Conservation (phyloP, 345 rosid species). For the Eucalyptus urophylla region DNA sequence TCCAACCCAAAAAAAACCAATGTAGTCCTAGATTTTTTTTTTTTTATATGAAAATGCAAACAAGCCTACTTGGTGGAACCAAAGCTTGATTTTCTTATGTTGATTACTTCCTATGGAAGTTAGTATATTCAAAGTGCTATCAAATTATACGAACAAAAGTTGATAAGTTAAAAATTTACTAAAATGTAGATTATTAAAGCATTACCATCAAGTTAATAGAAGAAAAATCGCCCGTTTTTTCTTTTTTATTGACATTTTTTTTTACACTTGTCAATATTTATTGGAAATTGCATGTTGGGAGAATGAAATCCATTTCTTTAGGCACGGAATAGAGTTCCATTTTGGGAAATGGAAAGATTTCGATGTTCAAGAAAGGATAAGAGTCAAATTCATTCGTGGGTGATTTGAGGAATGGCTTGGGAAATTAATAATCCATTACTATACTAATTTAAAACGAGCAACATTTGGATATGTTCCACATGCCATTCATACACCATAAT, state of each 20-base stretch:
- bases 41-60: neutral
- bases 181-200: neutral
- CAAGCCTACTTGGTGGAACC: neutral
- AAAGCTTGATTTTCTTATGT: neutral
- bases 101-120: neutral
- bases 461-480: neutral
- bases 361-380: neutral
- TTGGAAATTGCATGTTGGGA: neutral
- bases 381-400: neutral
- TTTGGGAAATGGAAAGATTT: neutral
- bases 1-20: neutral
- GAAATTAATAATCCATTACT: neutral
- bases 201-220: accelerated
- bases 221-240: accelerated
- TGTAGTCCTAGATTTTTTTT: neutral
- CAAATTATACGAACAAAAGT: neutral
- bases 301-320: neutral
- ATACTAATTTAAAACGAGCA: neutral
- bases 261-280: neutral
- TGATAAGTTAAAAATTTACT: neutral
- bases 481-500: neutral
- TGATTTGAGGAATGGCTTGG: neutral
- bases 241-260: neutral
- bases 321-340: neutral
- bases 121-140: neutral